Evolutionary conservation across 495 filamentous ascomycete genomes (phyloP).

Genomic region (Aspergillus bridgeri): DNA sequence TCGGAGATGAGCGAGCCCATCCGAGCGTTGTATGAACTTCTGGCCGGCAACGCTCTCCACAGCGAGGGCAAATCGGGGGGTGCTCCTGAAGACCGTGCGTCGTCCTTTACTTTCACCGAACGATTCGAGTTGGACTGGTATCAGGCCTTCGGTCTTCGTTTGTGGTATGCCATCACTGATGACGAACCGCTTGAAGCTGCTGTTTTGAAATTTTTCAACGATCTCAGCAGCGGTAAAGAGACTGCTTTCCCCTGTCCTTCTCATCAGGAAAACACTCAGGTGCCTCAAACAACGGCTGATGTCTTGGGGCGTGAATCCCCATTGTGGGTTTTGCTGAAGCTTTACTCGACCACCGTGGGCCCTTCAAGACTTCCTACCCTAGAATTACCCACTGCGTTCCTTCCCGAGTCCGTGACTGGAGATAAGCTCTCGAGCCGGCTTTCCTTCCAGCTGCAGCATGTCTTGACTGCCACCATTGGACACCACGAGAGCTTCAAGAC

Average conservation of each 20-base stretch:
- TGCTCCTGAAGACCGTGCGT: conserved; percentile 69
- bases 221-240: conserved; percentile 62
- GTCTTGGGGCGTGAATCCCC: conserved; percentile 62
- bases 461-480: conserved; percentile 53
- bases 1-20: conserved; percentile 85
- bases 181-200: conserved; percentile 67
- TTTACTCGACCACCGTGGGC: conserved; percentile 58
- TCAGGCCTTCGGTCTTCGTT: conserved; percentile 83
- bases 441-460: conserved; percentile 72
- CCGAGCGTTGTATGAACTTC: conserved; percentile 82
- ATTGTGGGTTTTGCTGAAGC: conserved; percentile 79
- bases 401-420: conserved; percentile 53
- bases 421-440: conserved; percentile 70
- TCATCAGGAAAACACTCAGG: conserved; percentile 55
- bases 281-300: conserved; percentile 44
- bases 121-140: conserved; percentile 87
- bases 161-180: conserved; percentile 75
- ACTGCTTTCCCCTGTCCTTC: conserved; percentile 57
- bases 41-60: conserved; percentile 78
- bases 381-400: conserved; percentile 37
- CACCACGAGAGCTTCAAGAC: conserved; percentile 38
- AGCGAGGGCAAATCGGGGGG: conserved; percentile 66
- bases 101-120: conserved; percentile 72
- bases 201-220: conserved; percentile 62
- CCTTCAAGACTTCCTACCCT: conserved; percentile 15